Evolutionary conservation across 768 basidiomycete genomes (phyloP).

Genomic region (Leucosporidium yakuticum): DNA sequence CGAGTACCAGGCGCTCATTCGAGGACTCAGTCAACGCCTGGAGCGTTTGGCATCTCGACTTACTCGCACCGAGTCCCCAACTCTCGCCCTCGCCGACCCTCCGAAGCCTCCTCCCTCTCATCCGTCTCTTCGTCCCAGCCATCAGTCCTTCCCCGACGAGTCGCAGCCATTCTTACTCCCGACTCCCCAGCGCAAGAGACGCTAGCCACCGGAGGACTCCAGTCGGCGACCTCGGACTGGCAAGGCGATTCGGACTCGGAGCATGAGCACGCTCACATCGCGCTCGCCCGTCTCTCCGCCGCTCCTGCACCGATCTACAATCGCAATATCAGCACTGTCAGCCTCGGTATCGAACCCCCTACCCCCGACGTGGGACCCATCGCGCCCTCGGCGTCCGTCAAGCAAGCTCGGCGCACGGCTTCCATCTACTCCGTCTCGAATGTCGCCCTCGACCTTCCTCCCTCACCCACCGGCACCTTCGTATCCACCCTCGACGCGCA

Average conservation of each 20-base stretch:
- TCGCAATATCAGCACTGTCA: neutral
- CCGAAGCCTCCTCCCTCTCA: neutral
- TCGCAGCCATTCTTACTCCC: neutral
- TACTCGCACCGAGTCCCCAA: conserved; percentile 15
- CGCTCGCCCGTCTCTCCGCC: conserved; percentile 2
- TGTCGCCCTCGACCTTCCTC: neutral
- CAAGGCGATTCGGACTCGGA: neutral
- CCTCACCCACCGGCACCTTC: conserved; percentile 3
- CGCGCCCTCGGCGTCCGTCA: neutral
- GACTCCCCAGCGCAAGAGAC: neutral
- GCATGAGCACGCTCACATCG: neutral
- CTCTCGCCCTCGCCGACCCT: neutral
- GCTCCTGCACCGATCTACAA: no score
- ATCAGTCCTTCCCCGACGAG: neutral
- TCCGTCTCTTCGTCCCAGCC: neutral
- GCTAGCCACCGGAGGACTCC: neutral
- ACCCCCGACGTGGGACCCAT: neutral
- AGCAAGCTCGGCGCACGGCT: conserved; percentile 5
- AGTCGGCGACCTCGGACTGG: neutral
- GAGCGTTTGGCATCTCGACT: conserved; percentile 19
- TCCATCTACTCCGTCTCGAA: conserved; percentile 13
- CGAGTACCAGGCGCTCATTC: neutral
- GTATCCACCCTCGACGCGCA: conserved; percentile 1
- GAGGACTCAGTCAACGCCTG: neutral
- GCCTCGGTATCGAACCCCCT: neutral